Conservation (phyloP, 805 yeast genomes). For the Starmerella kuoi region DNA sequence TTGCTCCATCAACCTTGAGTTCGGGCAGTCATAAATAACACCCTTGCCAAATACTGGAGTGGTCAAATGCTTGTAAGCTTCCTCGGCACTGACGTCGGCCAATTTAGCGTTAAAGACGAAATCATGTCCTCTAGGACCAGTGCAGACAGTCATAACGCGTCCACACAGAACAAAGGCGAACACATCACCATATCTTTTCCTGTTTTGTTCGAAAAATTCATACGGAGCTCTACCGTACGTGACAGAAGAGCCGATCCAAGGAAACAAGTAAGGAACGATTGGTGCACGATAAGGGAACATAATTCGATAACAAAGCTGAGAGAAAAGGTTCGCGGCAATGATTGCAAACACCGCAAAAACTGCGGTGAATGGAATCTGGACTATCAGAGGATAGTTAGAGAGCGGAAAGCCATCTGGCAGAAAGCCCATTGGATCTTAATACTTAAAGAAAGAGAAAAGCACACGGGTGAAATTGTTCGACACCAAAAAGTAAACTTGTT, state of each 20-base stretch:
- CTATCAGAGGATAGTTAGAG: constrained; percentile 6
- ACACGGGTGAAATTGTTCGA: too few relatives aligned
- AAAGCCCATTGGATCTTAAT: neutral
- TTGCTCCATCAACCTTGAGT: constrained; percentile 90
- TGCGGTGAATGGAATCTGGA: constrained; percentile 22
- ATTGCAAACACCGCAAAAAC: constrained; percentile 12
- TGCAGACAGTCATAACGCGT: constrained; percentile 82
- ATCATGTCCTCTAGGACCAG: constrained; percentile 97
- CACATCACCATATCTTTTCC: constrained; percentile 79
- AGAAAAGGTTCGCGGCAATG: constrained; percentile 26
- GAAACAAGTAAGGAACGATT: constrained; percentile 79
- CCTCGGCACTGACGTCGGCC: constrained; percentile 88
- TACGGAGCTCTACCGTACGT: constrained; percentile 89
- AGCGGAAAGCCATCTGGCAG: neutral
- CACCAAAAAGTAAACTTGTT: too few relatives aligned
- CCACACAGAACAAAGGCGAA: constrained; percentile 86
- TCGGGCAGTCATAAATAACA: constrained; percentile 94
- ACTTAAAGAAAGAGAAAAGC: neutral
- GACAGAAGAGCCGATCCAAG: constrained; percentile 90
- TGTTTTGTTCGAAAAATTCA: constrained; percentile 69
- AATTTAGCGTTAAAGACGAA: constrained; percentile 84
- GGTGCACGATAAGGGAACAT: constrained; percentile 62
- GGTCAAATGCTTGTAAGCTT: constrained; percentile 89
- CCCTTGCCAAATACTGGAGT: constrained; percentile 99
- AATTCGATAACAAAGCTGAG: constrained; percentile 27